These are phyloP conservation scores for Darksidea phi DNA, from an alignment of 495 filamentous ascomycete species.

Conservation along the genomic window DNA sequence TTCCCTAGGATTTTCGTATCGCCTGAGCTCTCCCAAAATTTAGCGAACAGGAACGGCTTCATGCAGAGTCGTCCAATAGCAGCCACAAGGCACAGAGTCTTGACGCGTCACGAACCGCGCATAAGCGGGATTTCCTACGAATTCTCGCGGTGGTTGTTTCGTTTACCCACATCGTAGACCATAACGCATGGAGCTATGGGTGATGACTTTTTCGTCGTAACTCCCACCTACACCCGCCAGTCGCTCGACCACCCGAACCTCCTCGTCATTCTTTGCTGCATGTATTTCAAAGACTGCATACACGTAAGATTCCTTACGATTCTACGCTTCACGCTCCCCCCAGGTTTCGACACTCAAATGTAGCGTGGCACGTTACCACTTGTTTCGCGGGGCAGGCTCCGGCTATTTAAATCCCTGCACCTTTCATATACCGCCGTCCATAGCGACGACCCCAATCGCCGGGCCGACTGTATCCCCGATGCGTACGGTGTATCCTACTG, in stretches of 20 bases:
- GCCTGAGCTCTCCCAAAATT: not conserved
- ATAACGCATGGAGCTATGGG: conserved; percentile 11
- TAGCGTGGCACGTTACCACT: conserved; percentile 22
- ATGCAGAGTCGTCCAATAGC: conserved; percentile 15
- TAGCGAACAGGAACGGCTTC: conserved; percentile 15
- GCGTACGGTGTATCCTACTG: not conserved
- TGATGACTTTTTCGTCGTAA: not conserved
- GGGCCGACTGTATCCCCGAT: conserved; percentile 31
- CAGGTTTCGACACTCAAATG: not conserved
- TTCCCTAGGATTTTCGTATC: conserved; percentile 29
- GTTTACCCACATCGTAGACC: conserved; percentile 22
- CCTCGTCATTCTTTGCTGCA: not conserved
- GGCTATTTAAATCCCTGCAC: conserved; percentile 22
- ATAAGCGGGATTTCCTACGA: not conserved
- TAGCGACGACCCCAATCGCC: conserved; percentile 30
- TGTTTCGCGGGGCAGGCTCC: conserved; percentile 14
- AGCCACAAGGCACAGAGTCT: not conserved
- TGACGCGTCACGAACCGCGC: not conserved
- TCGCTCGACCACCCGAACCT: too few species aligned
- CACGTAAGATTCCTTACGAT: not conserved
- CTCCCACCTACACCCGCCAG: not conserved
- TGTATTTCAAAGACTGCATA: not conserved
- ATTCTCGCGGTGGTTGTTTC: conserved; percentile 18
- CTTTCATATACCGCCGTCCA: conserved; percentile 20
- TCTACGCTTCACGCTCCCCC: conserved; percentile 1